Conservation (phyloP, 306 rosid species). For the Amphicarpaea edgeworthii region DNA sequence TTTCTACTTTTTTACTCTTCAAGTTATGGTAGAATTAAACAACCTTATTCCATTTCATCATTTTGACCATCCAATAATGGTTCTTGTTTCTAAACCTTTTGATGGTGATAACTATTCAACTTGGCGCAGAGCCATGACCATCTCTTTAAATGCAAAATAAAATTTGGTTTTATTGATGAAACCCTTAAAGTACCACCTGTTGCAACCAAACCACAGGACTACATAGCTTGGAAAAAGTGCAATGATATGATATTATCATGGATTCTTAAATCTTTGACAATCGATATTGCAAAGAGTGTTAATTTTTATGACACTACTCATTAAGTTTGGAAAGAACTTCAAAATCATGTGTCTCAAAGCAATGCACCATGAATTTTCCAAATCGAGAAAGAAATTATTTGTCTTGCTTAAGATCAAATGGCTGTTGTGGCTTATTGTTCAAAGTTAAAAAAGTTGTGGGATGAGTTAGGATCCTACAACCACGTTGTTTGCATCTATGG, state of each 20-base stretch:
- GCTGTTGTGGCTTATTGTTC: neutral
- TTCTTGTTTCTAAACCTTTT: neutral
- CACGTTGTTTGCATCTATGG: neutral
- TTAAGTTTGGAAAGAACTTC: neutral
- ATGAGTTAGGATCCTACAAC: neutral
- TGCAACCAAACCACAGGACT: neutral
- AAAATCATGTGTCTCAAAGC: neutral
- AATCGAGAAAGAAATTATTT: neutral
- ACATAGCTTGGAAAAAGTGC: neutral
- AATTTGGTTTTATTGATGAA: conserved; percentile 1
- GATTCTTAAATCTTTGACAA: neutral
- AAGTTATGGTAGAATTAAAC: too few species aligned
- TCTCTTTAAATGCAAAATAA: neutral
- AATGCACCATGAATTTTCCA: neutral
- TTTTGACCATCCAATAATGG: neutral
- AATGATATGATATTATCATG: neutral
- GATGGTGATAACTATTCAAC: neutral
- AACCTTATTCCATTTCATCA: neutral
- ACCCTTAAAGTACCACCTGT: neutral
- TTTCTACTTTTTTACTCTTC: too few species aligned
- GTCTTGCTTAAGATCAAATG: neutral
- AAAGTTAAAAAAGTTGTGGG: neutral
- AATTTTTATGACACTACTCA: too few species aligned
- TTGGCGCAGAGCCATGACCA: neutral
- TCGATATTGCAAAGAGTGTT: too few species aligned